phyloP scores from a whole-genome alignment of 495 filamentous ascomycete genomes.

The Amniculicola lignicola region DNA sequence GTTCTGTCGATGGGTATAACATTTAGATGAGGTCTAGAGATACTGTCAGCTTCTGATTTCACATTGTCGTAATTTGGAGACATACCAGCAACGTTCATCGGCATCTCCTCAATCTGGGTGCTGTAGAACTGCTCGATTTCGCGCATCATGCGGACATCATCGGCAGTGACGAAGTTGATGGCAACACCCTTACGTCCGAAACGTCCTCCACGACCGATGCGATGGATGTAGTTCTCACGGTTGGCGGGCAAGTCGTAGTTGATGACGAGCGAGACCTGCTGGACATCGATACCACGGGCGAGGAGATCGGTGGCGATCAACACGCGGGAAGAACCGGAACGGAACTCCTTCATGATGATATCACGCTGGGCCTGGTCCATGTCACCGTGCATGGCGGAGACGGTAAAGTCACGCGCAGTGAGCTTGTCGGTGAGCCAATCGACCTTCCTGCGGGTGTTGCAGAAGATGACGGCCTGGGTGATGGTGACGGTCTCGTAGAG shows the following conservation, averaged over 20 bases:
- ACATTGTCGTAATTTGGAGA: neutral
- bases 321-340: conserved; percentile 91
- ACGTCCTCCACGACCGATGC: conserved; percentile 91
- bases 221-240: conserved; percentile 99
- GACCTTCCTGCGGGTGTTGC: conserved; percentile 98
- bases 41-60: neutral
- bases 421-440: conserved; percentile 99
- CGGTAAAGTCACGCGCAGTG: conserved; percentile 86
- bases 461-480: conserved; percentile 99
- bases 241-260: conserved; percentile 98
- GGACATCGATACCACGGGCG: conserved; percentile 97
- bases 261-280: conserved; percentile 98
- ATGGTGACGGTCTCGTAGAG: conserved; percentile 99
- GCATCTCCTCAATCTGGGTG: conserved; percentile 96
- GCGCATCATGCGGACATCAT: conserved; percentile 94
- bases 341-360: conserved; percentile 98
- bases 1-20: neutral
- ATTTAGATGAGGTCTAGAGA: conserved; percentile 39
- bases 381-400: conserved; percentile 97
- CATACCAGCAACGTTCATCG: conserved; percentile 66
- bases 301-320: conserved; percentile 98
- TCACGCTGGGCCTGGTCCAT: conserved; percentile 98
- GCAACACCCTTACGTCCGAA: conserved; percentile 99
- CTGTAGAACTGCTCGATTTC: conserved; percentile 90
- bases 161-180: conserved; percentile 98